Conservation (phyloP, 345 rosid species). For the Gossypioides kirkii region DNA sequence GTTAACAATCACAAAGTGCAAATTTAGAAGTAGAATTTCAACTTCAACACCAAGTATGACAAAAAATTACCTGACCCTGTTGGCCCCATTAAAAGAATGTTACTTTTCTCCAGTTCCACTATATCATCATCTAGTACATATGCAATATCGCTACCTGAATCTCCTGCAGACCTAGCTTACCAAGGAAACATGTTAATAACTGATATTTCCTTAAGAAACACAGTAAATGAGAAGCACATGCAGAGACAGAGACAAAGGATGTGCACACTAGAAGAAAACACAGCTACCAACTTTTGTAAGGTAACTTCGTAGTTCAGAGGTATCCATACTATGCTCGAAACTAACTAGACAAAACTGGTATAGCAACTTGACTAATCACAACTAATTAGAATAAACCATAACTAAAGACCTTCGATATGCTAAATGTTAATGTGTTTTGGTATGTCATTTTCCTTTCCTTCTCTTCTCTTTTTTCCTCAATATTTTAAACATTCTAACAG, state of each 20-base stretch:
- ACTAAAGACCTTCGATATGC: background rate
- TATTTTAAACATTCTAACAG: background rate
- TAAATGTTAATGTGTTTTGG: background rate
- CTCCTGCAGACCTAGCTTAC: constrained; percentile 70
- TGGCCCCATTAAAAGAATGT: constrained; percentile 97
- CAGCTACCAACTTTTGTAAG: background rate
- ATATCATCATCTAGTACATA: constrained; percentile 59
- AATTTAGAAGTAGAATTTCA: background rate
- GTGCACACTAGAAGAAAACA: background rate
- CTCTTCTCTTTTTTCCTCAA: background rate
- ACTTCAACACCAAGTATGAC: background rate
- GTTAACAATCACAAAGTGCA: background rate
- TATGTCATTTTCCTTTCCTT: background rate
- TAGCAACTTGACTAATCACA: background rate
- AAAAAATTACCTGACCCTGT: constrained; percentile 87
- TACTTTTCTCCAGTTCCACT: constrained; percentile 98
- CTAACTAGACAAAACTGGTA: background rate
- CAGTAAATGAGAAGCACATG: background rate
- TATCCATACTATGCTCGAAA: background rate
- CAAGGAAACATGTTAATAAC: constrained; percentile 35
- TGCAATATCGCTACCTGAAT: constrained; percentile 28
- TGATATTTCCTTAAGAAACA: background rate
- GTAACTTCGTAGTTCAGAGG: background rate
- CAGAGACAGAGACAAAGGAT: background rate
- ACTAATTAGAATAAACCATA: background rate